Conservation (phyloP, 1,139 yeast species). For the Pichia sp. region DNA sequence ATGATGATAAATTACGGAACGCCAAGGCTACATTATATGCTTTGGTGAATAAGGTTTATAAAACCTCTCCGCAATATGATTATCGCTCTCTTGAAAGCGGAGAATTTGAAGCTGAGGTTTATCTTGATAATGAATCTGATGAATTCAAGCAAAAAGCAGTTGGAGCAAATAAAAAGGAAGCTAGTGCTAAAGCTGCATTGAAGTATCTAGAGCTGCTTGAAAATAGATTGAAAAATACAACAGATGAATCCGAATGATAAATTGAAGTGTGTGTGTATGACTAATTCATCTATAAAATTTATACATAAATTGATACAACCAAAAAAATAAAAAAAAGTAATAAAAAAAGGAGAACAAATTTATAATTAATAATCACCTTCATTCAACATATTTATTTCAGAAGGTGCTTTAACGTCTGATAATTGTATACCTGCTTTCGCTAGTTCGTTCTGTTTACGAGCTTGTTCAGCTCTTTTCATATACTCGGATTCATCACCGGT, state of each 20-base stretch:
- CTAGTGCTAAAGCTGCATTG: slow-evolving; percentile 14
- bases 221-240: neutral
- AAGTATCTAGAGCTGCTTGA: slow-evolving; percentile 4
- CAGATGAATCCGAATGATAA: no score
- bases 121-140: neutral
- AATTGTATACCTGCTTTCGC: slow-evolving; percentile 34
- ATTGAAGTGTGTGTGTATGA: no score
- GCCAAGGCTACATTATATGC: slow-evolving; percentile 12
- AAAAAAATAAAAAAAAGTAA: neutral
- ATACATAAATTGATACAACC: no score
- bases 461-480: slow-evolving; percentile 70
- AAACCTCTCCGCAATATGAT: slow-evolving; percentile 7
- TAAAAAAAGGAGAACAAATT: neutral
- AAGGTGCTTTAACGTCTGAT: slow-evolving; percentile 76
- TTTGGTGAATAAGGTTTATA: slow-evolving; percentile 6
- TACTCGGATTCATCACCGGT: slow-evolving; percentile 88
- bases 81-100: slow-evolving; percentile 1
- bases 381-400: slow-evolving; percentile 84
- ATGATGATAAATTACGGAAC: neutral
- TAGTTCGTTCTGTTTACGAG: slow-evolving; percentile 71
- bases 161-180: slow-evolving; percentile 14
- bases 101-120: slow-evolving; percentile 9
- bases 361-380: slow-evolving; percentile 57
- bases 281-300: no score
- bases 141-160: slow-evolving; percentile 3